phyloP scores from a whole-genome alignment of 2,329 filamentous ascomycete genomes.

The Aspergillus pseudoviridinutans region DNA sequence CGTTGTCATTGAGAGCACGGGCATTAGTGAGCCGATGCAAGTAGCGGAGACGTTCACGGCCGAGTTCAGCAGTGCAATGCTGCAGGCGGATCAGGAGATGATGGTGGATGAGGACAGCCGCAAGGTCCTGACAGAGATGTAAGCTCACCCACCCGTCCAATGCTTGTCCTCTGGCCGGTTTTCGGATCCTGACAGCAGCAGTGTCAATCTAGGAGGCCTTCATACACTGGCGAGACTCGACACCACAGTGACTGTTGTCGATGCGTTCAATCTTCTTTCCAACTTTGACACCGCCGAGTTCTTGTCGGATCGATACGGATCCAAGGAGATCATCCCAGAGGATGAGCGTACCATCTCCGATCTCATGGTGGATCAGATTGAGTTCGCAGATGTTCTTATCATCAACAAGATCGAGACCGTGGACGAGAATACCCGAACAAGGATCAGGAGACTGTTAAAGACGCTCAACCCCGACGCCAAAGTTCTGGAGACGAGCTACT shows the following conservation, averaged over 20 bases:
- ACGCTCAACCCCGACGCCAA: slow-evolving; percentile 65
- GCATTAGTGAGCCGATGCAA: slow-evolving; percentile 69
- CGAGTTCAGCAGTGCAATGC: slow-evolving; percentile 48
- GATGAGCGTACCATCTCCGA: slow-evolving; percentile 72
- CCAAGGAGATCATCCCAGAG: slow-evolving; percentile 59
- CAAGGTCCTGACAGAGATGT: slow-evolving; percentile 47
- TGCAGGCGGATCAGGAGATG: slow-evolving; percentile 47
- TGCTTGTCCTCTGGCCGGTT: slow-evolving; percentile 14
- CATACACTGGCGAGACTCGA: slow-evolving; percentile 64
- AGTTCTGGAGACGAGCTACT: slow-evolving; percentile 57
- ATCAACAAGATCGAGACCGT: slow-evolving; percentile 68
- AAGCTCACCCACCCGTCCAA: slow-evolving; percentile 15
- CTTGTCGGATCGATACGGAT: slow-evolving; percentile 57
- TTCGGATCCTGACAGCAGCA: slow-evolving; percentile 14
- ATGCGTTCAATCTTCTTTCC: slow-evolving; percentile 67
- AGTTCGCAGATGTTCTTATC: slow-evolving; percentile 70
- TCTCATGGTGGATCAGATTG: slow-evolving; percentile 72
- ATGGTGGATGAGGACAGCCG: slow-evolving; percentile 41
- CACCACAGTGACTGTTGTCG: slow-evolving; percentile 68
- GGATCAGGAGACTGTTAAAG: slow-evolving; percentile 53
- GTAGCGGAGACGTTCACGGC: slow-evolving; percentile 69
- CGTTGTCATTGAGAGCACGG: slow-evolving; percentile 67
- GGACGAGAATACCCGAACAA: slow-evolving; percentile 40
- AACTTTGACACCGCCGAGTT: slow-evolving; percentile 70
- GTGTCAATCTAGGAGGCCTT: slow-evolving; percentile 58